Evolutionary conservation across 306 rosid genomes (phyloP).

Genomic region (Acacia acuminata): DNA sequence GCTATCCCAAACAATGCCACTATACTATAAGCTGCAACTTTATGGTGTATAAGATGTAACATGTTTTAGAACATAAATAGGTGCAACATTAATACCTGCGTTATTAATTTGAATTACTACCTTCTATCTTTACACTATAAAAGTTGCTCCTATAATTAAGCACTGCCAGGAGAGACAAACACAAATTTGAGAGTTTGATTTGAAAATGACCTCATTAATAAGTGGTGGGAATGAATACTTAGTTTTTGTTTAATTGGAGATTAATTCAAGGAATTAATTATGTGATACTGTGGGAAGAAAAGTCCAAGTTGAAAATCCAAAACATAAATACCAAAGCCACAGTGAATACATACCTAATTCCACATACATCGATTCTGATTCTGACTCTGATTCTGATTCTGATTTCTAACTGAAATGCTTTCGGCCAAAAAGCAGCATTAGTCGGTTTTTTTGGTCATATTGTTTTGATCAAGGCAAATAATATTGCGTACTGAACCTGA

Average conservation of each 20-base stretch:
- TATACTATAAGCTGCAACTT: no score
- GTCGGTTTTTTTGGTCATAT: not conserved
- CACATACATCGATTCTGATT: not conserved
- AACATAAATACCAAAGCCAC: not conserved
- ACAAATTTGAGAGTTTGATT: not conserved
- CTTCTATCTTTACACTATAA: no score
- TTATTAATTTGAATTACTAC: no score
- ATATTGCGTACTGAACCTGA: not conserved
- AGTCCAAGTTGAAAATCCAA: constrained; percentile 1
- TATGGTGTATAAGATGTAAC: no score
- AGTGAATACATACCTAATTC: not conserved
- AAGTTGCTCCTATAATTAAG: no score
- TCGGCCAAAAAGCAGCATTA: not conserved
- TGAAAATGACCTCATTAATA: not conserved
- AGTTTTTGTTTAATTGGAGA: not conserved
- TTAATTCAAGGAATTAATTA: not conserved
- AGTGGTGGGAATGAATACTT: not conserved
- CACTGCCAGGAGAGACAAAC: no score
- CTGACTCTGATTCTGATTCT: not conserved
- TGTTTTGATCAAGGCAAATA: not conserved
- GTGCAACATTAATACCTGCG: no score
- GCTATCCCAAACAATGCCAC: no score
- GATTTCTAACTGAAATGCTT: not conserved
- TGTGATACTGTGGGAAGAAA: not conserved
- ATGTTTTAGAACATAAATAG: no score